Evolutionary conservation across 768 basidiomycete genomes (phyloP), one percentile per base, ranked within the genome.

Genomic region (Termitomyces sp.): DNA sequence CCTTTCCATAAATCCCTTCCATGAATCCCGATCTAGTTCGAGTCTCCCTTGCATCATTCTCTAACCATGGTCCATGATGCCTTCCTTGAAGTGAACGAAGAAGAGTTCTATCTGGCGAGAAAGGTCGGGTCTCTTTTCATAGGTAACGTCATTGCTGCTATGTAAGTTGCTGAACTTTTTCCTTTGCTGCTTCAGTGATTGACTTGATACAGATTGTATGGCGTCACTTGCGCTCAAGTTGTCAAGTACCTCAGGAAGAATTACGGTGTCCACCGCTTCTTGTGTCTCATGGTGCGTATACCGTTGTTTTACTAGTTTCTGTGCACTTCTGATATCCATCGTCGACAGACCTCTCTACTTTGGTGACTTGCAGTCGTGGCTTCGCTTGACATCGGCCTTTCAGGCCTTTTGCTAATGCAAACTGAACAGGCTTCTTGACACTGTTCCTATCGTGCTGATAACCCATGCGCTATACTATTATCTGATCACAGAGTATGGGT

Each of bases 391-490:
- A 39, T n/a, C n/a, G n/a, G 15, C 16, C n/a, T 38, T 22, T 9
- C 22, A 18, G 13, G 33, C 1, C 32, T 10, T 39, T 11, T n/a
- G 10, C 41, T 29, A 29, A 29, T 29, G 29, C 9, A 29, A 3
- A 29, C 9, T 29, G 29, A 29, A 29, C 74, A 3, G 86, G 85
- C 18, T 46, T 18, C 45, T 57, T 18, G 51, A 57, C 41, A 52
- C 56, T 15, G 20, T 39, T 3, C 50, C 45, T 31, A n/a, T 57
- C n/a, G 51, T 31, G 13, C 32, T 57, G 4, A 49, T 53, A 48
- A 52, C 56, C 7, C 56, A 57, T 40, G 56, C 56, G 7, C n/a
- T 48, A 4, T 57, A 57, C 39, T 53, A 52, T 32, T 57, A 57
- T 42, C 39, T 57, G 13, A 39, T 57, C 32, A 48, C 51, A n/a